Conservation (phyloP, 306 rosid species). For the Prunus campanulata region DNA sequence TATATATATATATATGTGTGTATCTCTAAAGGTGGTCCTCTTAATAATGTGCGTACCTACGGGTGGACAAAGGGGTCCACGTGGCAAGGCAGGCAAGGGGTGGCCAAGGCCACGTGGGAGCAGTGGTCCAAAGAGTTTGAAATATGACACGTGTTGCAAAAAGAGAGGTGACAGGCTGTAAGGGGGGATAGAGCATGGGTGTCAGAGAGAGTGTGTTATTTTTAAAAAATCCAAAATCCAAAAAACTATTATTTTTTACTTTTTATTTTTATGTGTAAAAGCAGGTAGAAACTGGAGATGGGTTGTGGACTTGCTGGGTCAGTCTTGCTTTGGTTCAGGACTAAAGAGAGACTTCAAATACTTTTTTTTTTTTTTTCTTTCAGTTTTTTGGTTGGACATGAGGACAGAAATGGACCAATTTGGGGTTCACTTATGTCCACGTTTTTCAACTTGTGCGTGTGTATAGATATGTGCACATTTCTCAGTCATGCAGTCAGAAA, state of each 20-base stretch:
- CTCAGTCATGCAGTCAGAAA: background rate
- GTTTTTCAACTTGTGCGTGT: background rate
- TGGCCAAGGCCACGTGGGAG: conserved; percentile 65
- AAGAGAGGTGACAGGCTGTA: conserved; percentile 51
- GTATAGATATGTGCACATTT: background rate
- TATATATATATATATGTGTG: background rate
- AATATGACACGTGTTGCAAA: conserved; percentile 33
- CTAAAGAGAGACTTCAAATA: background rate
- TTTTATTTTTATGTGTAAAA: background rate
- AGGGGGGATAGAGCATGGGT: conserved; percentile 16
- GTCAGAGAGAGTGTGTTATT: background rate
- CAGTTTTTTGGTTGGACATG: background rate
- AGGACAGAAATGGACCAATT: background rate
- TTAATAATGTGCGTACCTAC: conserved; percentile 26
- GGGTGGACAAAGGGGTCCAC: conserved; percentile 44
- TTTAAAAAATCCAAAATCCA: background rate
- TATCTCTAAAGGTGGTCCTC: conserved; percentile 49
- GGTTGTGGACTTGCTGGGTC: conserved; percentile 30
- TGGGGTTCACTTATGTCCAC: background rate
- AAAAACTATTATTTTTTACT: background rate
- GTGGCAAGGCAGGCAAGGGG: conserved; percentile 17
- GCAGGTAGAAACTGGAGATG: conserved; percentile 19
- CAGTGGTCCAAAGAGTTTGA: conserved; percentile 51
- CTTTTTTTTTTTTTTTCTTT: background rate
- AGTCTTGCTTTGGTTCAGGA: conserved; percentile 11